Percentiles rank a stretch among this genome's conserved stretches.
Conservation (phyloP, 2,329 filamentous ascomycete genomes). For the Penicillium sp. region DNA sequence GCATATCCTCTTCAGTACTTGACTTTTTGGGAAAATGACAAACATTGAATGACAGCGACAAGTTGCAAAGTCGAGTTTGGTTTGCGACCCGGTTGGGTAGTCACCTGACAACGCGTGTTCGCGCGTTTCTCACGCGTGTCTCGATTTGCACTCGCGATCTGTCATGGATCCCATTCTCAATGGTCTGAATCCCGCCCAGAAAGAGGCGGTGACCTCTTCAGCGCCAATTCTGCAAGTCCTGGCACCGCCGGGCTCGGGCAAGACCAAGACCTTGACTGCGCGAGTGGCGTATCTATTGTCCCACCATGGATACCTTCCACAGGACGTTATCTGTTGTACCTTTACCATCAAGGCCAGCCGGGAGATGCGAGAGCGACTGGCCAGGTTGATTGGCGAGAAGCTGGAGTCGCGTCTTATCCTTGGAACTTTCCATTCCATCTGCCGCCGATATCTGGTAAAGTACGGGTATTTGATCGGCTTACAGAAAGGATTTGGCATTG, state of each 20-base stretch:
- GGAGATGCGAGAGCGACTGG: conserved; percentile 89
- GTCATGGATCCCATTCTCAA: conserved; percentile 52
- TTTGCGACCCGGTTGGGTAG: too few species aligned
- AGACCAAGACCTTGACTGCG: conserved; percentile 91
- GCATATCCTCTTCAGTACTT: too few species aligned
- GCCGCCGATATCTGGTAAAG: conserved; percentile 71
- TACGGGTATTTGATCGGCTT: conserved; percentile 84
- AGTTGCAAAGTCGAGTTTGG: too few species aligned
- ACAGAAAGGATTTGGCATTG: conserved; percentile 79
- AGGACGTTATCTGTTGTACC: conserved; percentile 89
- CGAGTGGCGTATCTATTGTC: conserved; percentile 84
- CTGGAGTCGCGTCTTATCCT: conserved; percentile 71
- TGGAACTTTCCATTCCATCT: conserved; percentile 92
- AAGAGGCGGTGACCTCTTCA: conserved; percentile 57
- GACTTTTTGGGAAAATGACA: too few species aligned
- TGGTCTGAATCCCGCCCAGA: conserved; percentile 60
- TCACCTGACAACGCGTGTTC: too few species aligned
- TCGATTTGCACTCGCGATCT: conserved; percentile 5
- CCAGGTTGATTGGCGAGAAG: conserved; percentile 70
- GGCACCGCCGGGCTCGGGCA: conserved; percentile 66
- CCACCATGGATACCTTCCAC: conserved; percentile 64
- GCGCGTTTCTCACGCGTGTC: too few species aligned
- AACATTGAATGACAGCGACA: too few species aligned
- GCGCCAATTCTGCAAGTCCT: conserved; percentile 57
- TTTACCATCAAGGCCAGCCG: conserved; percentile 93